Evolutionary conservation across 2,329 filamentous ascomycete species (phyloP), one percentile per base, ranked within the genome.

Genomic region (Penicillium sp.): DNA sequence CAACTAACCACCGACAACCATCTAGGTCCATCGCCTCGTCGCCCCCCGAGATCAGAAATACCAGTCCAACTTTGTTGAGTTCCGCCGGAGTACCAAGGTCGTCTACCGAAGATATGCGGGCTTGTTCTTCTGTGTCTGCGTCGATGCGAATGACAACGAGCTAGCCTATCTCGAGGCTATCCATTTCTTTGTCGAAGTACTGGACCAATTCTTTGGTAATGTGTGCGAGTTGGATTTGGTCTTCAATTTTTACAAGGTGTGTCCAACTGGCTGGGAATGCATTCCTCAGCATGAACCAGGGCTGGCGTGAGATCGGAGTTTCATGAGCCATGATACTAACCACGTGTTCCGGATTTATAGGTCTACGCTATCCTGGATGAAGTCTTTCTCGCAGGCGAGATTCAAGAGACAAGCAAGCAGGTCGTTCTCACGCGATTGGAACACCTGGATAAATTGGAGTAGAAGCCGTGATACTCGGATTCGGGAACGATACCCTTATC

Each of bases 71-170:
- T 99, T 99, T 71, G 94, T 99, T 82, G 94, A 99, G 67, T 87
- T 87, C 65, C 75, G 78, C 43, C 70, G 74, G 46, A 78, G 75
- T 59, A 91, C 93, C 73, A 97, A 97, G 80, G 89, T 99, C 67
- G 91, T 99, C 51, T 99, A 99, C 80, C 88, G 95, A 42, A 89
- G 94, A 60, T 99, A 99, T 77, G 94, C 94, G 0, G 94, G 94
- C 0, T 86, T 99, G 56, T 99, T 99, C 84, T 99, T 99, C 81
- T 99, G 94, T 81, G 95, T 92, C 51, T 97, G 94, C 77, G 94
- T 99, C 72, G 94, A 99, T 77, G 95, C 93, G 49, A 97, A 97
- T 75, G 94, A 99, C 77, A 99, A 97, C 77, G 94, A 99, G 80
- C 82, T 99, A 58, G 93, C 94, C 26, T 97, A 91, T 71, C 83